phyloP scores from a whole-genome alignment of 179 eudicot species.

The Beta corolliflora region DNA sequence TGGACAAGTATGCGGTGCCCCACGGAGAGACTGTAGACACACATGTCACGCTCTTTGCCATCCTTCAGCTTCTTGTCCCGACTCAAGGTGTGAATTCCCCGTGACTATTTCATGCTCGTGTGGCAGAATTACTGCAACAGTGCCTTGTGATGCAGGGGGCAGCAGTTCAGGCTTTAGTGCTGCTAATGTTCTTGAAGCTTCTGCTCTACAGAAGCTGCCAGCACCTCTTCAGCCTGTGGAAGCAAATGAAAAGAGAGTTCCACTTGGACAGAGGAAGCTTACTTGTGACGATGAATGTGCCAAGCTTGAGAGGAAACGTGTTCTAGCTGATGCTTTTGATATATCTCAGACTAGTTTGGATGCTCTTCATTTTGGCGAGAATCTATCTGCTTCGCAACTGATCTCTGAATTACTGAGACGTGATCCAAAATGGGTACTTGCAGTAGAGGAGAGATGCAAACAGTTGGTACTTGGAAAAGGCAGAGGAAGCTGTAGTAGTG shows the following conservation, averaged over 20 bases:
- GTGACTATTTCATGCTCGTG: conserved; percentile 85
- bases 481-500: conserved; percentile 44
- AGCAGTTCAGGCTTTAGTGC: conserved; percentile 18
- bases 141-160: conserved; percentile 94
- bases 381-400: conserved; percentile 60
- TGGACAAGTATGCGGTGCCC: conserved; percentile 92
- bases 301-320: conserved; percentile 70
- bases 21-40: conserved; percentile 93
- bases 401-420: conserved; percentile 65
- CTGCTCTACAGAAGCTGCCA: conserved; percentile 73
- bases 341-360: conserved; percentile 65
- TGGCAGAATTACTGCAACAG: conserved; percentile 69
- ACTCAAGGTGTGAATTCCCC: conserved; percentile 69
- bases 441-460: conserved; percentile 95
- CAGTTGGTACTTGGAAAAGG: conserved; percentile 75
- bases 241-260: conserved; percentile 60
- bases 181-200: conserved; percentile 69
- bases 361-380: conserved; percentile 78
- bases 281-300: conserved; percentile 88
- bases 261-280: conserved; percentile 87
- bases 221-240: conserved; percentile 80
- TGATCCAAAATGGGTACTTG: conserved; percentile 85
- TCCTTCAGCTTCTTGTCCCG: conserved; percentile 77
- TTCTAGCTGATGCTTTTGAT: conserved; percentile 96
- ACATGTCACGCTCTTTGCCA: conserved; percentile 83